phyloP scores from a whole-genome alignment of 202 grass and related monocot species.

The Cymbopogon flexuosus region DNA sequence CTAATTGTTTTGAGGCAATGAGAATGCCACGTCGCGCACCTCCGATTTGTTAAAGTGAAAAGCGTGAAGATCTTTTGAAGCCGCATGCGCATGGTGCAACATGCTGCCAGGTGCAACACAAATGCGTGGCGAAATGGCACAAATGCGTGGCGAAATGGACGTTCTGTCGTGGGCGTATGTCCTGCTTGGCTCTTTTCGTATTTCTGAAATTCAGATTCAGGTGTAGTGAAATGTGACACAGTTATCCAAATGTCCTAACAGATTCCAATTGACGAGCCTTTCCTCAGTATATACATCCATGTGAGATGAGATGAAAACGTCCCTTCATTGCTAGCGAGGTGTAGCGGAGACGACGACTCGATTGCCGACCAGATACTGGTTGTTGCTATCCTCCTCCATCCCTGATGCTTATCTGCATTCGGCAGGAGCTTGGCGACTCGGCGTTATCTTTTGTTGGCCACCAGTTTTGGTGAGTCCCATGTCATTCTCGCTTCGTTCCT shows the following conservation, averaged over 20 bases:
- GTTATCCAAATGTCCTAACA: conserved; percentile 1
- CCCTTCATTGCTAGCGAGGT: not conserved
- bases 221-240: not conserved
- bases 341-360: conserved; percentile 1
- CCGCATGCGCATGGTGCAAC: no score
- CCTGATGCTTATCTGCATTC: conserved; percentile 35
- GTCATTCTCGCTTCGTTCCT: conserved; percentile 10
- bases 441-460: conserved; percentile 18
- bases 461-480: not conserved
- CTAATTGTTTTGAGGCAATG: not conserved
- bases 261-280: not conserved
- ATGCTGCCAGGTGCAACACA: not conserved
- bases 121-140: not conserved
- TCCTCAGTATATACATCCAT: not conserved
- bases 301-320: not conserved
- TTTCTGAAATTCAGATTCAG: no score
- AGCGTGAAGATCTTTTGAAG: no score
- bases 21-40: not conserved
- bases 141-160: not conserved
- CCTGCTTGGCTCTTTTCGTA: not conserved
- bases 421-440: not conserved
- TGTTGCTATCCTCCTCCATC: not conserved
- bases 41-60: not conserved
- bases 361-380: not conserved
- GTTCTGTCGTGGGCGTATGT: not conserved